Base-by-base conservation (phyloP, 1,139 yeast genomes). In the Debaryomyces fabryi region DNA sequence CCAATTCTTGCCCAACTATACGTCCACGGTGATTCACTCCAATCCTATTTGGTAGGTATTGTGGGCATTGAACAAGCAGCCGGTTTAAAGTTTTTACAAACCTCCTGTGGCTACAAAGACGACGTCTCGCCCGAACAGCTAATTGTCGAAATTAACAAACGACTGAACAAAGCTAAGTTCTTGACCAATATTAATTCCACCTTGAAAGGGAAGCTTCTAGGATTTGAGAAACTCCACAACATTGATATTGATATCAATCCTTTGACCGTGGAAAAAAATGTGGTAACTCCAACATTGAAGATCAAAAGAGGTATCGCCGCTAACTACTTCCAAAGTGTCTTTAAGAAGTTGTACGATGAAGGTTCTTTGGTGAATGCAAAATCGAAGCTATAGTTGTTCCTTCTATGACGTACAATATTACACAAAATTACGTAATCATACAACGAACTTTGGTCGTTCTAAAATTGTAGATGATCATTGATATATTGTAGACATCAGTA, bases 21-120 rank as follows among this genome's bases (percentile, higher is more conserved):
- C 47, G 68, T 68, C 10, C 67, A 83, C 56, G 92, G 92, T 5
- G 79, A 82, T 58, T 78, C 89, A 0, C 65, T 78, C 27, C 73
- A 81, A 57, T 71, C 79, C 2, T 84, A 60, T 57, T 64, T 86
- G 48, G 85, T 86, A 6, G 89, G 83, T 6, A 67, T 86, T 40
- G 68, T 80, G 36, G 89, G 89, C n/a, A 66, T 85, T 46, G 59
- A 58, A 53, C 60, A 27, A 47, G 61, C 47, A 27, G 52, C 42
- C 53, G 67, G 58, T 33, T 57, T 54, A 37, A 49, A 47, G 10
- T 65, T 64, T 39, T 52, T 66, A 45, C 54, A 54, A 41, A 49
- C 51, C 21, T 49, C 56, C 10, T 53, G 59, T 47, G 62, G 65
- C 12, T 53, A 56, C 13, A 46, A 51, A 35, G 12, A 49, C 38